A percentile compares a stretch with the other conserved stretches of the same genome.
Conservation (phyloP, 441 rosid species). For the Mallotus repandus region DNA sequence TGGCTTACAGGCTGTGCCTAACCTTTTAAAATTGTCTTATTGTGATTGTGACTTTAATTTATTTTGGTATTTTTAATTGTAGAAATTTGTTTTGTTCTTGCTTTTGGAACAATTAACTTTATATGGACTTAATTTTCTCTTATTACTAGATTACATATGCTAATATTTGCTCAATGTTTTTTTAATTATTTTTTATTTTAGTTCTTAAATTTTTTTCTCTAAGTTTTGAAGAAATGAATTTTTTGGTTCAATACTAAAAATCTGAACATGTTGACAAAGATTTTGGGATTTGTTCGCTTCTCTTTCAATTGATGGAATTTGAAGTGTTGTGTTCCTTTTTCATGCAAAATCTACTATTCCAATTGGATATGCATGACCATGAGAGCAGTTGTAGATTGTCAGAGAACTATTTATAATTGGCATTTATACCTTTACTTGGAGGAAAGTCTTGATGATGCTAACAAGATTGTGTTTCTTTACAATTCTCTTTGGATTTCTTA, state of each 20-base stretch:
- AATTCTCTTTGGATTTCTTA: neutral
- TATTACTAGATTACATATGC: neutral
- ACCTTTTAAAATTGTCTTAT: neutral
- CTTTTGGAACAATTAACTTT: neutral
- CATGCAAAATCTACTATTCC: neutral
- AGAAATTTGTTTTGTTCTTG: neutral
- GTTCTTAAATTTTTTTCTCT: neutral
- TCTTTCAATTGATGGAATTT: neutral
- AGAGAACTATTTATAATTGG: neutral
- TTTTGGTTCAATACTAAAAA: neutral
- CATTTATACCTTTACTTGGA: neutral
- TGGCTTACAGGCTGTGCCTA: constrained; percentile 67
- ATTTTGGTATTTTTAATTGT: neutral
- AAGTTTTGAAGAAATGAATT: neutral
- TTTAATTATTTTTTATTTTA: too few species aligned
- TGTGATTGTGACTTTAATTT: neutral
- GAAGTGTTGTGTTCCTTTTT: neutral
- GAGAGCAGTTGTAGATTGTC: neutral
- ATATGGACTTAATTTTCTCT: constrained; percentile 9
- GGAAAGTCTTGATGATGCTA: constrained; percentile 1
- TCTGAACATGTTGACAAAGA: neutral
- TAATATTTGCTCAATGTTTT: too few species aligned
- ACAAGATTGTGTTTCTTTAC: neutral
- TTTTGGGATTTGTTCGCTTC: neutral
- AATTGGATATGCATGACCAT: neutral